Base-by-base conservation (phyloP, 2,329 filamentous ascomycete genomes). In the Microsporum audouinii region DNA sequence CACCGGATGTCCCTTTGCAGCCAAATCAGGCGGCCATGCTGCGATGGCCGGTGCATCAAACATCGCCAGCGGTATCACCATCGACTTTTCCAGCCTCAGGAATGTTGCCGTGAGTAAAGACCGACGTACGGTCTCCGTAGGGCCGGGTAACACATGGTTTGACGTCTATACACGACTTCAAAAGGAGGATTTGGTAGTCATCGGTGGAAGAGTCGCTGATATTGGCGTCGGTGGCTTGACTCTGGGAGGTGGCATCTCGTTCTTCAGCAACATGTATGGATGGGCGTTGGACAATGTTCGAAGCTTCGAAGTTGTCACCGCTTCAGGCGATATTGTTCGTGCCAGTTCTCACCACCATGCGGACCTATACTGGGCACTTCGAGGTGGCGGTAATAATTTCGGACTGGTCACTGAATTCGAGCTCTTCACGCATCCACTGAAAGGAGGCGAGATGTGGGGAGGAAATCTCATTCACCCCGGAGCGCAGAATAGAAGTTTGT, bases 21-120 rank as follows among this genome's bases (percentile, higher is more conserved):
- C 84, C 70, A 77, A 80, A 68, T 76, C 77, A 6, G 81, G 80
- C 4, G 77, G 77, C 0, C 77, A 79, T 66, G 75, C 76, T 61
- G 75, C 75, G 0, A 79, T 77, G 62, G 74, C 76, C 61, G 75
- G 75, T 39, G 79, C 77, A 62, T 73, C 76, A 3, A 78, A 75
- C 64, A 75, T 77, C 47, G 69, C 76, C 10, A 76, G 66, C 47
- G 74, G 73, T 7, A 66, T 76, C 41, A 71, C 68, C 7, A 71
- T 76, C 49, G 69, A 70, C 62, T 66, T 75, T 39, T 65, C 64
- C 5, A 64, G 67, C 8, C 63, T 76, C 61, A 69, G 72, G 38
- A 58, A 63, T 2, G 65, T 74, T 10, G 62, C 14, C 14, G 39
- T 43, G 1, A 7, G 39, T 6, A 43, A 43, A 43, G 39, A 43